Evolutionary conservation across 768 basidiomycete species (phyloP), one percentile per base, ranked within the genome.

Genomic region (Kwoniella heveanensis): DNA sequence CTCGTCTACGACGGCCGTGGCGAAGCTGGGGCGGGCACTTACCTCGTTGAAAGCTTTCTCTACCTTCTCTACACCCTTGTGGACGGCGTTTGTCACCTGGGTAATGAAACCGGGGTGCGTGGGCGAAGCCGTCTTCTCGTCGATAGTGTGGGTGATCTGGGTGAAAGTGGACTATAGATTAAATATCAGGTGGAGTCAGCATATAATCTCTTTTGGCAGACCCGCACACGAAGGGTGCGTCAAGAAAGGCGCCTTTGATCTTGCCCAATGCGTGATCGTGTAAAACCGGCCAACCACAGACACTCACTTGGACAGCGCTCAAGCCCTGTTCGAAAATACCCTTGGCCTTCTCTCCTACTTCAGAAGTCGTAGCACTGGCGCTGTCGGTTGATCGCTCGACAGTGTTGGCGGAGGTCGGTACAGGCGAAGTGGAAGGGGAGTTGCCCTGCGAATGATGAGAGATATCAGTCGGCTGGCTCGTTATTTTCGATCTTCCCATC

Each of bases 21-120:
- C n/a, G n/a, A n/a, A n/a, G n/a, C n/a, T n/a, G n/a, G n/a, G n/a
- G n/a, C n/a, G n/a, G n/a, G n/a, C n/a, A 67, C 75, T 67, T 46
- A 77, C 76, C 21, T 60, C 64, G 44, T 73, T 59, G 48, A 74
- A 47, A 48, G 65, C 71, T 12, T 67, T 54, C 51, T 78, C 76
- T n/a, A 71, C 70, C 61, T 71, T 75, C 30, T 70, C 67, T 17
- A 67, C 65, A 49, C 66, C 72, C 57, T 66, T 75, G 19, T 72
- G 62, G 10, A 69, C 63, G 12, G 66, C 70, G 32, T 68, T 65
- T 26, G 71, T 62, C 1, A 72, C 65, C 65, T 77, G 76, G 53
- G 70, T 77, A 30, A 75, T 66, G 55, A 77, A 52, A 44, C 77
- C 77, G 15, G 77, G 76, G 60, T 79, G 74, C 12, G 66, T 65